phyloP scores from a whole-genome alignment of 2,329 filamentous ascomycete species.

The Bipolaris sorokiniana region DNA sequence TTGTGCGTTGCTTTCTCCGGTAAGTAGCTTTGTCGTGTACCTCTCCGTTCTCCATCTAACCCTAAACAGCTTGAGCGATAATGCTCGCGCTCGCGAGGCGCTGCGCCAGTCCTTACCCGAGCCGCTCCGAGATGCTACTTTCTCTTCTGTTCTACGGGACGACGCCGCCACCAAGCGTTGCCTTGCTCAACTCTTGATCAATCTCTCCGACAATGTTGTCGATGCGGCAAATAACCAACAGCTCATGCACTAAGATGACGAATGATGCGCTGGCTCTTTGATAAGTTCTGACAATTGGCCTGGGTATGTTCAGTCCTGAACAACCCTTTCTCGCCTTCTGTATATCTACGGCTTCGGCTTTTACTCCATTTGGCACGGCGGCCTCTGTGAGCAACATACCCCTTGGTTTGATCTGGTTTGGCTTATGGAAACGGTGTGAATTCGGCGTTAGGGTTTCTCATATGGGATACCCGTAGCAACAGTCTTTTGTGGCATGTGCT shows the following conservation, averaged over 20 bases:
- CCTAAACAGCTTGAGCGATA: constrained; percentile 80
- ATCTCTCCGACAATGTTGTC: constrained; percentile 87
- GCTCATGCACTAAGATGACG: constrained; percentile 39
- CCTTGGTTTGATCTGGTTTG: constrained; percentile 25
- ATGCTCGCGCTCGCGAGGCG: constrained; percentile 92
- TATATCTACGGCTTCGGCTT: constrained; percentile 33
- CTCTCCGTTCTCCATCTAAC: constrained; percentile 21
- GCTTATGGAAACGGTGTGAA: constrained; percentile 27
- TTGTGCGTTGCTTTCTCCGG: constrained; percentile 95
- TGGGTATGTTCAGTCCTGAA: constrained; percentile 8
- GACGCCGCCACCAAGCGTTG: constrained; percentile 98
- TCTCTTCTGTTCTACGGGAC: constrained; percentile 93
- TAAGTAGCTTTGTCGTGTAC: constrained; percentile 53
- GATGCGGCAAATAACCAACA: constrained; percentile 53
- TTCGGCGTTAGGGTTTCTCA: constrained; percentile 35
- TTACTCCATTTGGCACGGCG: constrained; percentile 31
- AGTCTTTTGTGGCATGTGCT: constrained; percentile 24
- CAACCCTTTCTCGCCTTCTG: constrained; percentile 23
- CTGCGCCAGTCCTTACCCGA: constrained; percentile 95
- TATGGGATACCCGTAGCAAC: constrained; percentile 39
- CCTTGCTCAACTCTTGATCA: constrained; percentile 94
- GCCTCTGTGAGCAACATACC: constrained; percentile 28
- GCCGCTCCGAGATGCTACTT: constrained; percentile 97
- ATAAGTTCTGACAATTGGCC: constrained; percentile 6
- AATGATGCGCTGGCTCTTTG: constrained; percentile 1